Percentiles rank a stretch among this genome's conserved stretches.
These are phyloP conservation scores for Tetrahymena elliotti DNA, from an alignment of 73 alveolate species.

Conservation along the genomic window DNA sequence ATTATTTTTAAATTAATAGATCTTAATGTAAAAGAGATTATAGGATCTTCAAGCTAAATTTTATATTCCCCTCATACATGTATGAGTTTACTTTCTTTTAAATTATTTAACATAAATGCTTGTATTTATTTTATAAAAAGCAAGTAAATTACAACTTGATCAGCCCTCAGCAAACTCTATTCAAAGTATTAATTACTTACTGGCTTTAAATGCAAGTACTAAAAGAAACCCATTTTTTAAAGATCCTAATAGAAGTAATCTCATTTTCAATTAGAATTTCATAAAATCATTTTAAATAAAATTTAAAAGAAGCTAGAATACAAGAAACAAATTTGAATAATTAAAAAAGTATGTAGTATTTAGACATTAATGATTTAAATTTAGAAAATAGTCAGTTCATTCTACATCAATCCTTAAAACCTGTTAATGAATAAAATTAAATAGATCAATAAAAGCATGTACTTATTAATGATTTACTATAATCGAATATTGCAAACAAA, in stretches of 20 bases:
- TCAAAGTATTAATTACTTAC: background rate
- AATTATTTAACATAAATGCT: too few species aligned
- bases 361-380: background rate
- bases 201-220: background rate
- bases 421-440: background rate
- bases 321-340: background rate
- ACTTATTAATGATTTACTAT: too few species aligned
- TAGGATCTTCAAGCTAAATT: background rate
- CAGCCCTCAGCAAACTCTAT: background rate
- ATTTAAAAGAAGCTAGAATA: background rate
- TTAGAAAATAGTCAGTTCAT: background rate
- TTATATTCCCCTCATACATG: background rate
- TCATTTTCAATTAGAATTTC: too few species aligned
- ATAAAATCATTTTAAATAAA: too few species aligned
- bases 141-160: background rate
- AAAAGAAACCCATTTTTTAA: background rate
- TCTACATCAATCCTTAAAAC: background rate
- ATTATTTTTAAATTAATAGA: background rate
- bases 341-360: background rate
- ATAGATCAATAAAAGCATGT: background rate
- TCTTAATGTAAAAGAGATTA: background rate
- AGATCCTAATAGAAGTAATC: background rate
- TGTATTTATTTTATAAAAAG: background rate
- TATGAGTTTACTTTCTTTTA: too few species aligned
- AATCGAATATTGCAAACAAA: background rate